Base-by-base conservation (phyloP, 805 yeast species). In the Kuraishia ogatae region DNA sequence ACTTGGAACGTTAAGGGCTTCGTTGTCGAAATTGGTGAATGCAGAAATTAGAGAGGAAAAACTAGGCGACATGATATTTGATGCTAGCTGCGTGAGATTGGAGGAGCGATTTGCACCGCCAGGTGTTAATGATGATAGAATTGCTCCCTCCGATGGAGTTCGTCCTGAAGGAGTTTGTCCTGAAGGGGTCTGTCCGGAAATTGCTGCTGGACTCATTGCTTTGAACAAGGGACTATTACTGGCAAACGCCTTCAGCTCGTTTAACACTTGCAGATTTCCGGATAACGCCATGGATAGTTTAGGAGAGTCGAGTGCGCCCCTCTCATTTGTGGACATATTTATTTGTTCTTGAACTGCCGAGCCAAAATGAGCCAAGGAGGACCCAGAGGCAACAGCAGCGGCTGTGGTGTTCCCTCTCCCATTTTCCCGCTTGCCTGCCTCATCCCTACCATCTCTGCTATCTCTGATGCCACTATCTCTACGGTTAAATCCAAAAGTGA, bases 11-110 rank as follows among this genome's bases (percentile, higher is more conserved):
- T 57, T 61, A 1, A 60, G 21, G 4, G 55, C 26, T 10, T 58
- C 57, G 50, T 56, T 55, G n/a, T 64, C 67, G 51, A 66, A 64
- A 48, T 61, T 63, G 22, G 68, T 65, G 56, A 66, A 66, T 6
- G 67, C 67, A 39, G 53, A 59, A 52, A 66, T 60, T 53, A 66
- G 55, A 22, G 62, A 59, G 6, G 69, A 63, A 50, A 66, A 63
- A 11, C 62, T 57, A 15, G 70, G 69, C 17, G 67, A 65, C 21
- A 60, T 52, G 4, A 58, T 50, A 8, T 50, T 29, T n/a, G 43
- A 26, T 2, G 51, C 51, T 6, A 50, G 15, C 13, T 50, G 51
- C 23, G 21, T n/a, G 39, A 22, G 39, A 20, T 50, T 28, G 11
- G 29, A 35, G 19, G 43, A 19, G 10, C 26, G 35, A 15, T 23